Conservation (phyloP, 345 rosid genomes). For the Hibiscus trionum region DNA sequence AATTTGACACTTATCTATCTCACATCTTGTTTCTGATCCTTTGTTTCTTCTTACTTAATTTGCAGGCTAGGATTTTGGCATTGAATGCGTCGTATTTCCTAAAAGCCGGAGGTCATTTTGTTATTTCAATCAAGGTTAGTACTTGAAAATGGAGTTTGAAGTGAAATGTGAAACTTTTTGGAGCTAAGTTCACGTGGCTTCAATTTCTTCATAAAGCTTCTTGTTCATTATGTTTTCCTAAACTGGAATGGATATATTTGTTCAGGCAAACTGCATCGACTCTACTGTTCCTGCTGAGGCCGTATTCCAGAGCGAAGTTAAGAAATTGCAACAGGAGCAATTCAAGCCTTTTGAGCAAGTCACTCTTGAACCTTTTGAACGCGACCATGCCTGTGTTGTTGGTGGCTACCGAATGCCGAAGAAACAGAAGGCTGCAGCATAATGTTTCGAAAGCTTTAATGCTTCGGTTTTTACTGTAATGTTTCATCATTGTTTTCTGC, state of each 20-base stretch:
- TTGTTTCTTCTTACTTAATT: background rate
- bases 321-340: constrained; percentile 74
- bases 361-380: constrained; percentile 87
- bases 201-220: too few relatives aligned
- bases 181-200: background rate
- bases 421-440: constrained; percentile 44
- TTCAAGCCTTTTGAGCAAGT: constrained; percentile 89
- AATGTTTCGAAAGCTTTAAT: too few relatives aligned
- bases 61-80: constrained; percentile 93
- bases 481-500: too few relatives aligned
- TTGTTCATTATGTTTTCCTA: background rate
- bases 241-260: background rate
- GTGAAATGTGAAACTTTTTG: background rate
- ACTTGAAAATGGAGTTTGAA: background rate
- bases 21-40: too few relatives aligned
- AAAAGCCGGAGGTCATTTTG: constrained; percentile 95
- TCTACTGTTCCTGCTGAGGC: constrained; percentile 83
- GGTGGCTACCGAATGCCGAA: constrained; percentile 85
- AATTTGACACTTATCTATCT: too few relatives aligned
- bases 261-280: constrained; percentile 88
- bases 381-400: constrained; percentile 92
- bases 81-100: constrained; percentile 77
- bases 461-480: too few relatives aligned
- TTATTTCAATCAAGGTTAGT: constrained; percentile 93
- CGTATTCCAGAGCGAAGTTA: constrained; percentile 80